Conservation (phyloP, 2,329 filamentous ascomycete species). For the Corinectria fuckeliana region DNA sequence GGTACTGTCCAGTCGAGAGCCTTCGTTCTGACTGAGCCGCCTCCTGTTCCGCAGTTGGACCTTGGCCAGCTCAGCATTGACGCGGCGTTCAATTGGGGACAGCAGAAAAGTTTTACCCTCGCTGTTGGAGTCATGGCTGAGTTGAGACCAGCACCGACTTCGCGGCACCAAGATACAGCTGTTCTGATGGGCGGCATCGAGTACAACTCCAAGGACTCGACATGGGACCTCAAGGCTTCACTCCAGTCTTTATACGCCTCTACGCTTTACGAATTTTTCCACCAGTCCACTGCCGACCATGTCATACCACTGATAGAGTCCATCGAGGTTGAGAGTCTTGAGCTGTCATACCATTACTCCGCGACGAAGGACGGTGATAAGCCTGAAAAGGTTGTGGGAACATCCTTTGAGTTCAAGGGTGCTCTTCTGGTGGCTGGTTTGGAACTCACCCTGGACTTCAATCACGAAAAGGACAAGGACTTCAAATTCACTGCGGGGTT, state of each 20-base stretch:
- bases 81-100: too few species aligned
- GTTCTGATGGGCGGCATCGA: too few species aligned
- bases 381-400: background rate
- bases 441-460: slow-evolving; percentile 19
- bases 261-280: slow-evolving; percentile 18
- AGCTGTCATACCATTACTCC: slow-evolving; percentile 17
- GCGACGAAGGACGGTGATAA: background rate
- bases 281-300: slow-evolving; percentile 5
- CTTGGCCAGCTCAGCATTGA: too few species aligned
- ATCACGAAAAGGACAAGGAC: background rate
- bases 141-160: too few species aligned
- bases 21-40: too few species aligned
- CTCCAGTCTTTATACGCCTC: slow-evolving; percentile 14
- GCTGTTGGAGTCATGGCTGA: too few species aligned
- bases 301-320: slow-evolving; percentile 16
- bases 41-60: too few species aligned
- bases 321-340: slow-evolving; percentile 17
- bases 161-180: too few species aligned
- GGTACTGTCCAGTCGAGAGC: too few species aligned
- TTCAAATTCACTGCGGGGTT: slow-evolving; percentile 13
- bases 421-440: slow-evolving; percentile 19
- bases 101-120: too few species aligned
- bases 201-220: too few species aligned
- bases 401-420: slow-evolving; percentile 24
- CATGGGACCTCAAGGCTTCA: slow-evolving; percentile 8